Evolutionary conservation across 2,329 filamentous ascomycete species (phyloP).

Genomic region (Microcyclosporella mali): DNA sequence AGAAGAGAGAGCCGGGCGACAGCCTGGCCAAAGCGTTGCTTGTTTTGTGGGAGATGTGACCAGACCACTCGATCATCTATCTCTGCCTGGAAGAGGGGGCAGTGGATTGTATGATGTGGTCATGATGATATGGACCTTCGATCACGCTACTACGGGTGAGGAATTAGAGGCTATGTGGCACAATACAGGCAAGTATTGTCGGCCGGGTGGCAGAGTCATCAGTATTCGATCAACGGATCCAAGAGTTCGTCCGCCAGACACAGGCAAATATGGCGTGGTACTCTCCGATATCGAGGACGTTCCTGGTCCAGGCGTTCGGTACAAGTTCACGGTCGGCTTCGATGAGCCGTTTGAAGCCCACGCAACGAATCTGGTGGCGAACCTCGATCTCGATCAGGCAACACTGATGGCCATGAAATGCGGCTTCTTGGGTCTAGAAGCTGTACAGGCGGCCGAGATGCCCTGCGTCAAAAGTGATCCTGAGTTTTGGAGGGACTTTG

Average conservation of each 20-base stretch:
- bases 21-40: not conserved
- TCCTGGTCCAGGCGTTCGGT: not conserved
- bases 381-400: not conserved
- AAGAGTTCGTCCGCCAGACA: not conserved
- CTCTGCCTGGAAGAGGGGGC: not conserved
- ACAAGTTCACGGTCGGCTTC: not conserved
- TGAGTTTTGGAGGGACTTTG: conserved; percentile 4
- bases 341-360: not conserved
- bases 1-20: not conserved
- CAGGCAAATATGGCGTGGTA: not conserved
- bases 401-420: not conserved
- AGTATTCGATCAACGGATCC: conserved; percentile 1
- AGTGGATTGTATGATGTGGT: conserved; percentile 1
- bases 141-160: not conserved
- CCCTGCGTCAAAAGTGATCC: not conserved
- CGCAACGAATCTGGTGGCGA: not conserved
- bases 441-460: conserved; percentile 1
- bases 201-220: conserved; percentile 1
- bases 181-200: not conserved
- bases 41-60: conserved; percentile 2
- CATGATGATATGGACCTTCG: conserved; percentile 2
- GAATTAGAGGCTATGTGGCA: conserved; percentile 5
- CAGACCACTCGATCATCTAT: not conserved
- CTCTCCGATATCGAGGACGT: conserved; percentile 1
- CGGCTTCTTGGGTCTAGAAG: not conserved